Base-by-base conservation (phyloP, 352 stramenopile species). In the Aphanomyces euteiches region DNA sequence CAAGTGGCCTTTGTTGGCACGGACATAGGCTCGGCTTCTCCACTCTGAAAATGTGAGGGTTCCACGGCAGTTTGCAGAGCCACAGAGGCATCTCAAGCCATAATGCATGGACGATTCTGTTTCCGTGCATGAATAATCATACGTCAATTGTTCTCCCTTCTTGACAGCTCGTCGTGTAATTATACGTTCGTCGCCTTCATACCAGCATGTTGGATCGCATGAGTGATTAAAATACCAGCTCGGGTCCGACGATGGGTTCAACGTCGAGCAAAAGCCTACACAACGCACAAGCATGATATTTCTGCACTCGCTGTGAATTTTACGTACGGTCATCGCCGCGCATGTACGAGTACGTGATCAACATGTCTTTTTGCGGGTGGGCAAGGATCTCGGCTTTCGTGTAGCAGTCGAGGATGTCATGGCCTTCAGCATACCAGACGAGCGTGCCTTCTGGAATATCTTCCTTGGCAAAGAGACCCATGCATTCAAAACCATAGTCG, bases 121-220 rank as follows among this genome's bases (percentile, higher is more conserved):
- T 59, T 73, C 67, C 19, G 56, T 73, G 56, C 56, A 69, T 7
- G 67, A 60, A 17, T 73, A 73, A 40, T 73, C 67, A 41, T 73
- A 73, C 13, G 67, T 50, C 7, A 73, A 45, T 53, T 73, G 56
- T 36, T 73, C 67, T 17, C 67, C 67, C 38, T 67, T 68, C 67
- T 73, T 68, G 37, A 73, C 60, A 37, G 67, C 67, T 8, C 67
- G 56, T 28, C 56, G 57, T 17, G 67, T 68, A 21, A 38, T 73
- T 19, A 73, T 73, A 15, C 40, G 38, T 17, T 67, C 60, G 41
- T 73, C 67, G 17, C 68, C 75, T n/a, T 89, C 87, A 34, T 69
- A 73, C 67, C 67, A 73, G 10, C 53, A 68, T 28, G 56, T 73
- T 3, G 67, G 67, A 34, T 69, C 56, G 53, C 67, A 73, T 28